These are phyloP conservation scores for Spizellomyces sp. DNA, from an alignment of 192 early-diverging fungal genomes.

Conservation along the genomic window DNA sequence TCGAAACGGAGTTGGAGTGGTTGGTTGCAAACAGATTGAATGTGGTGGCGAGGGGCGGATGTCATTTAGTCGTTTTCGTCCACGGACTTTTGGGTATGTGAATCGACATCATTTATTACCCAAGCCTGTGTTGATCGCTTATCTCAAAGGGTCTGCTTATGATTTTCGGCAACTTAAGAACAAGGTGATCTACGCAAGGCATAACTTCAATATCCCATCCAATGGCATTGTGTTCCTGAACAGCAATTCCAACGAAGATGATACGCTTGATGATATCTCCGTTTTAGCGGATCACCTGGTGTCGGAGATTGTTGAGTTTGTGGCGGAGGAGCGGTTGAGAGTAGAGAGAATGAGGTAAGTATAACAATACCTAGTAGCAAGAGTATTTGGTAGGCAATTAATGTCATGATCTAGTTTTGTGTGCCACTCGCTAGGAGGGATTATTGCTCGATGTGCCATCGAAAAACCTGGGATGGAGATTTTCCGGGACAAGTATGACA, in stretches of 20 bases:
- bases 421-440: constrained; percentile 39
- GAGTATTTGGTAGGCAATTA: neutral
- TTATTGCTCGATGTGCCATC: constrained; percentile 38
- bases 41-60: neutral
- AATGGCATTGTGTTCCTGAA: constrained; percentile 14
- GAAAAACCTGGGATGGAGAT: constrained; percentile 5
- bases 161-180: constrained; percentile 37
- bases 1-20: no score
- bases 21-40: no score
- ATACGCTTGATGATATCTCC: constrained; percentile 26
- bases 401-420: constrained; percentile 18
- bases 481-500: constrained; percentile 16
- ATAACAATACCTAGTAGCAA: neutral
- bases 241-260: constrained; percentile 23
- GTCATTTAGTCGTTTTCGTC: constrained; percentile 39
- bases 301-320: constrained; percentile 21
- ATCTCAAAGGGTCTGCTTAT: constrained; percentile 14
- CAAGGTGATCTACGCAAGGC: constrained; percentile 3
- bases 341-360: constrained; percentile 20
- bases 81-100: constrained; percentile 31
- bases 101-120: neutral
- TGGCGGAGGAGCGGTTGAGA: neutral
- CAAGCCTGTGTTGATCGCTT: neutral
- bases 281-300: constrained; percentile 23
- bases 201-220: neutral